phyloP scores from a whole-genome alignment of 306 rosid genomes.

The Sesbania bispinosa region DNA sequence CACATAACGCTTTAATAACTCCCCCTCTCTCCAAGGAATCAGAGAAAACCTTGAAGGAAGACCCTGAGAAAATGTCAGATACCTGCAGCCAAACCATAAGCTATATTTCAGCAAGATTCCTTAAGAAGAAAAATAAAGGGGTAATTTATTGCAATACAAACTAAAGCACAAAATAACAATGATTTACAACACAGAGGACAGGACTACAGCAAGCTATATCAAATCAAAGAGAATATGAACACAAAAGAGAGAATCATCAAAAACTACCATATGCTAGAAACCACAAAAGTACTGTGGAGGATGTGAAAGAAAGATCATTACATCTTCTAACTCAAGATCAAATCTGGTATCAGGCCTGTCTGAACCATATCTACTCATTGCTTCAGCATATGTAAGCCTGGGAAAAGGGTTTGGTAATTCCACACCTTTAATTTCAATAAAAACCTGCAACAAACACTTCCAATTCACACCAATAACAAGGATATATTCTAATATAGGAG shows the following conservation, averaged over 20 bases:
- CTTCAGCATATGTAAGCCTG: slow-evolving; percentile 96
- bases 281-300: background rate
- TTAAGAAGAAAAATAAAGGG: slow-evolving; percentile 17
- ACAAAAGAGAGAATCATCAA: background rate
- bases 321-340: slow-evolving; percentile 88
- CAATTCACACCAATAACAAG: background rate
- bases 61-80: slow-evolving; percentile 70
- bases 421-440: slow-evolving; percentile 75
- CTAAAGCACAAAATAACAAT: slow-evolving; percentile 3
- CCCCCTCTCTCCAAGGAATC: slow-evolving; percentile 77
- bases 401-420: slow-evolving; percentile 89
- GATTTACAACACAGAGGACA: slow-evolving; percentile 1
- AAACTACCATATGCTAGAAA: slow-evolving; percentile 6
- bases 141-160: background rate
- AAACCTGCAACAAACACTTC: slow-evolving; percentile 63
- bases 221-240: background rate
- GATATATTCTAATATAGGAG: background rate
- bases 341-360: slow-evolving; percentile 89
- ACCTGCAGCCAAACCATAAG: slow-evolving; percentile 52
- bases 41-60: slow-evolving; percentile 79
- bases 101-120: slow-evolving; percentile 12
- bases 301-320: slow-evolving; percentile 39
- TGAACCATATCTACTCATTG: slow-evolving; percentile 86
- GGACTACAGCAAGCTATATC: slow-evolving; percentile 1
- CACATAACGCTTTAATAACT: slow-evolving; percentile 67